Percentiles rank a stretch among this genome's conserved stretches.
These are phyloP conservation scores for Coleophoma crateriformis DNA, from an alignment of 2,329 filamentous ascomycete genomes.

Conservation along the genomic window DNA sequence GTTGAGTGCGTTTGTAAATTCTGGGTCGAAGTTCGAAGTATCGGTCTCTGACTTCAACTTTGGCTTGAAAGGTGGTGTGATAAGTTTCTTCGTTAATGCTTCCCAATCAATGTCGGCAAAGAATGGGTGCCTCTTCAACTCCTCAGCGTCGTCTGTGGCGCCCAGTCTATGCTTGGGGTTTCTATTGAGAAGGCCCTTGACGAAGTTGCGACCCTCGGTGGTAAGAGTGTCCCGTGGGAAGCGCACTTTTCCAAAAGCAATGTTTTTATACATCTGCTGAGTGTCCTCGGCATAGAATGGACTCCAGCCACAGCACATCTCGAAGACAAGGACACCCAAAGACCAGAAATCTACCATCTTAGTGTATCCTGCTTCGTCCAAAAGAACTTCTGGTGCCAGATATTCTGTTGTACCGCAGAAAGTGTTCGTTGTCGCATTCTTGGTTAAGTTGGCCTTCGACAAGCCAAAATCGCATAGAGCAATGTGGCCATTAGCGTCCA, in stretches of 20 bases:
- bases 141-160: conserved; percentile 84
- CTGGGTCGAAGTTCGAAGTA: conserved; percentile 96
- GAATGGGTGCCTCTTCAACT: conserved; percentile 91
- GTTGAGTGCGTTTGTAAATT: conserved; percentile 93
- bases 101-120: conserved; percentile 94
- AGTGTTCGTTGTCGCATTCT: conserved; percentile 97
- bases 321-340: conserved; percentile 91
- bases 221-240: conserved; percentile 94
- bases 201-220: conserved; percentile 92
- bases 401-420: conserved; percentile 99
- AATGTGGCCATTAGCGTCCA: conserved; percentile 97
- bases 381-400: conserved; percentile 85
- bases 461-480: conserved; percentile 96
- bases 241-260: conserved; percentile 95
- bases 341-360: conserved; percentile 99
- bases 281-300: conserved; percentile 99
- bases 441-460: conserved; percentile 94
- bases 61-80: conserved; percentile 95
- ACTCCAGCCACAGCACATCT: conserved; percentile 99
- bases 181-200: conserved; percentile 93
- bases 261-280: conserved; percentile 99
- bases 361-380: conserved; percentile 96
- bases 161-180: conserved; percentile 95
- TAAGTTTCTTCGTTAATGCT: conserved; percentile 79
- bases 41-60: conserved; percentile 94